phyloP scores from a whole-genome alignment of 257 asterid genomes.

The Cordia subcordata region DNA sequence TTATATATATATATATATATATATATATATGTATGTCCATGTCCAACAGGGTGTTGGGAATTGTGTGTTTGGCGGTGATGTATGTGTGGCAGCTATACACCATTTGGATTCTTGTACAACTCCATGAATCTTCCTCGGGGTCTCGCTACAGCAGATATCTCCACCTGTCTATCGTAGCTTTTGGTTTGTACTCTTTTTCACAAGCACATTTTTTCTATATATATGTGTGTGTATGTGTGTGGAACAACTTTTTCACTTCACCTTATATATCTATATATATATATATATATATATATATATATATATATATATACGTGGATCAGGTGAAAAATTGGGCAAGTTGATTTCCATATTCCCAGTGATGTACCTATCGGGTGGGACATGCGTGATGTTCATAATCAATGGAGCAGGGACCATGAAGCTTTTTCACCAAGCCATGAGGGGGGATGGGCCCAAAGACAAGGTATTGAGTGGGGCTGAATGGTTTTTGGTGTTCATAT shows the following conservation, averaged over 20 bases:
- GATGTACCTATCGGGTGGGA: conserved; percentile 60
- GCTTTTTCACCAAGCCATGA: conserved; percentile 22
- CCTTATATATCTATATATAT: background rate
- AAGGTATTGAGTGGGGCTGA: conserved; percentile 30
- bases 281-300: too few species aligned
- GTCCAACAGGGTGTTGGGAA: conserved; percentile 51
- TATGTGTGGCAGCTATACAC: conserved; percentile 73
- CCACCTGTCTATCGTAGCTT: conserved; percentile 48
- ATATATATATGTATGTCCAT: too few species aligned
- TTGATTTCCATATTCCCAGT: conserved; percentile 54
- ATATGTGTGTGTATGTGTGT: background rate
- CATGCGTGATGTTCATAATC: conserved; percentile 49
- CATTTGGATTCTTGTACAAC: conserved; percentile 48
- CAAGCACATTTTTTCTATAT: too few species aligned
- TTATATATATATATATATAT: too few species aligned
- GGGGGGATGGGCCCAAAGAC: conserved; percentile 19
- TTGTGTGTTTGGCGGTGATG: conserved; percentile 18
- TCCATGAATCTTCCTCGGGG: conserved; percentile 51
- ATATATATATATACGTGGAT: background rate
- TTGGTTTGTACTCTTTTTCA: conserved; percentile 34
- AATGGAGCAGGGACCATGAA: conserved; percentile 47
- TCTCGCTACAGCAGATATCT: conserved; percentile 64
- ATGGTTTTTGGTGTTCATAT: conserved; percentile 58
- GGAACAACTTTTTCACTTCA: too few species aligned
- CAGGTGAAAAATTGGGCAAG: conserved; percentile 64